Percentiles rank a stretch among this genome's conserved stretches.
phyloP scores from a whole-genome alignment of 1,139 yeast species.

The Wickerhamomyces sp. region DNA sequence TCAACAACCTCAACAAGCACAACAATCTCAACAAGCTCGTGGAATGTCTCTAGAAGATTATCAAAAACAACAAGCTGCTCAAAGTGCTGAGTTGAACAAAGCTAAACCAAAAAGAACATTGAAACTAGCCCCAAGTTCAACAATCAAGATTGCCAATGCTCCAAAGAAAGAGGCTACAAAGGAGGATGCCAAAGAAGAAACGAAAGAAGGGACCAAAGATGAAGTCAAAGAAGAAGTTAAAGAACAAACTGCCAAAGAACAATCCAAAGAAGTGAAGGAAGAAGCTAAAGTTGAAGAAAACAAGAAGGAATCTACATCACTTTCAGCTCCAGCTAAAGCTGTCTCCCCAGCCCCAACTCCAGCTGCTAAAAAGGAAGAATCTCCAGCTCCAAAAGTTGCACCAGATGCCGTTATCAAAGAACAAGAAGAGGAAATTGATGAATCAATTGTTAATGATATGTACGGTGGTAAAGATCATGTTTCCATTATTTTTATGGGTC shows the following conservation, averaged over 20 bases:
- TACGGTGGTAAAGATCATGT: constrained; percentile 97
- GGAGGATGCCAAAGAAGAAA: constrained; percentile 12
- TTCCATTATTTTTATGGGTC: constrained; percentile 97
- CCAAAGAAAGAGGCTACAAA: constrained; percentile 37
- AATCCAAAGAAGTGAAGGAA: neutral
- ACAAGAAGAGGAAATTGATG: constrained; percentile 84
- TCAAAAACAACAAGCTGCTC: constrained; percentile 43
- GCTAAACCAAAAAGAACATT: constrained; percentile 49
- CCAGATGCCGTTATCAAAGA: constrained; percentile 52
- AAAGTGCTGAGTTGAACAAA: constrained; percentile 32
- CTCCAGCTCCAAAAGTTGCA: constrained; percentile 17
- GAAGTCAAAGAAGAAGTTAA: constrained; percentile 26
- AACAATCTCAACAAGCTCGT: constrained; percentile 32
- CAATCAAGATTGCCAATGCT: constrained; percentile 63
- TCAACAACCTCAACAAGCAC: constrained; percentile 21
- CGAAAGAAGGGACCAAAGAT: constrained; percentile 24
- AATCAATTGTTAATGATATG: constrained; percentile 83
- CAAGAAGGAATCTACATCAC: neutral
- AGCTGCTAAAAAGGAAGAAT: constrained; percentile 6
- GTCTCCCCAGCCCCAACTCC: constrained; percentile 10
- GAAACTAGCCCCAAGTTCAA: constrained; percentile 61
- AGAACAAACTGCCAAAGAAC: constrained; percentile 14
- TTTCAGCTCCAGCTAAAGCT: constrained; percentile 10
- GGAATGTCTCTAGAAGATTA: constrained; percentile 89
- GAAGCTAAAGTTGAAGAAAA: constrained; percentile 19